Base-by-base conservation (phyloP, 345 rosid genomes). In the Acer saccharum region DNA sequence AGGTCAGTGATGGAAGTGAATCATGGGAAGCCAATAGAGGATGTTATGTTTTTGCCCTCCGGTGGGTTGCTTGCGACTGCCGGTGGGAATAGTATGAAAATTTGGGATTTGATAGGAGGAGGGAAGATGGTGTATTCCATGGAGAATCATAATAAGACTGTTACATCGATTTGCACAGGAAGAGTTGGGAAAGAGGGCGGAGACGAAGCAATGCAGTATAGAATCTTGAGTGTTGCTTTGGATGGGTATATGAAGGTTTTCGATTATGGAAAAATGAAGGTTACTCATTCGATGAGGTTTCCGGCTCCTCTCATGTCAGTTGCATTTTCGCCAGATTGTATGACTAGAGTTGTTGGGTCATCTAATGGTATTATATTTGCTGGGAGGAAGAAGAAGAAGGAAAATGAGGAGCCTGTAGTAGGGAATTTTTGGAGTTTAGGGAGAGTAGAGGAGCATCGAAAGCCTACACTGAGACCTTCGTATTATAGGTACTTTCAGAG, bases 71-170 rank as follows among this genome's bases (percentile, higher is more conserved):
- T 92, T 20, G 99, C 95, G 0, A 96, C 97, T 0, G 97, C 94
- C 0, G 98, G 98, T n/a, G 92, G 91, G 54, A 91, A 92, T 68
- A 84, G 80, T 21, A 93, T 96, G 77, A 96, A 92, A 84, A 81
- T 96, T 1, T 96, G 99, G 99, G 99, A 96, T 77, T 81, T 96
- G 82, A 83, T 92, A 50, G 95, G 87, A 27, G 99, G 98, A 29
- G 98, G 97, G 69, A 92, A 78, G 83, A 44, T 92, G 95, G 88
- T 91, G 66, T 83, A 87, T 79, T 87, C 97, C 0, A 89, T 95
- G 97, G 98, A 94, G 81, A 94, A 92, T 79, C 99, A 96, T 73
- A 96, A 94, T 88, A 94, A 93, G 89, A 93, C 97, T 4, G 97
- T 96, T 3, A 96, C 98, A 0, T 90, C 93, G 5, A 78, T 96